These are phyloP conservation scores for Cytospora paraplurivora DNA, from an alignment of 2,329 filamentous ascomycete genomes.

Conservation along the genomic window DNA sequence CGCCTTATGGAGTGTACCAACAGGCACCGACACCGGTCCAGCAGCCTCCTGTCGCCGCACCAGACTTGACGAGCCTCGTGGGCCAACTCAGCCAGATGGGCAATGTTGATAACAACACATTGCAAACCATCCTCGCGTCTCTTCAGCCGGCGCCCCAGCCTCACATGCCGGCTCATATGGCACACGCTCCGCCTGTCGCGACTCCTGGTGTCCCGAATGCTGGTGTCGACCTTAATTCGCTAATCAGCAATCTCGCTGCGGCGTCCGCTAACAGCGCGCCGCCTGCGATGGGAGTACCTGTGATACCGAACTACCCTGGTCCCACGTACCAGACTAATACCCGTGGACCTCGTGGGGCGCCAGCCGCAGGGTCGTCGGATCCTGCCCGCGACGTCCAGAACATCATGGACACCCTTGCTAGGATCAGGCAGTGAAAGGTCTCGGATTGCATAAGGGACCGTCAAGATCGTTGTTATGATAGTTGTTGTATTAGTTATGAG, in stretches of 20 bases:
- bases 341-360: constrained; percentile 34
- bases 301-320: constrained; percentile 35
- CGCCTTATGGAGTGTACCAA: constrained; percentile 36
- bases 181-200: constrained; percentile 27
- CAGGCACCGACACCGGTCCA: constrained; percentile 37
- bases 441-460: not conserved
- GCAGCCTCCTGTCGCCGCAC: constrained; percentile 35
- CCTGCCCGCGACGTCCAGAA: constrained; percentile 64
- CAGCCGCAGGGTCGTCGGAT: constrained; percentile 36
- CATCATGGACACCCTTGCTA: constrained; percentile 73
- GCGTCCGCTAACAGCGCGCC: constrained; percentile 14
- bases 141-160: constrained; percentile 44
- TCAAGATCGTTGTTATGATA: not conserved
- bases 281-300: constrained; percentile 7
- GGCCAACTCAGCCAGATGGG: constrained; percentile 63
- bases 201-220: constrained; percentile 33
- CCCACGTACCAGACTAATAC: constrained; percentile 33
- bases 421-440: constrained; percentile 55
- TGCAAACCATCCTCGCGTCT: constrained; percentile 70
- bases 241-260: constrained; percentile 45
- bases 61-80: constrained; percentile 65
- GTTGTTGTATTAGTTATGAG: not conserved
- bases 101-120: constrained; percentile 66
- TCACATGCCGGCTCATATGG: constrained; percentile 10
- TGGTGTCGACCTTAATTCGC: constrained; percentile 49